A percentile compares a stretch with the other conserved stretches of the same genome.
Conservation (phyloP, 116 monocot species). For the Zostera marina region DNA sequence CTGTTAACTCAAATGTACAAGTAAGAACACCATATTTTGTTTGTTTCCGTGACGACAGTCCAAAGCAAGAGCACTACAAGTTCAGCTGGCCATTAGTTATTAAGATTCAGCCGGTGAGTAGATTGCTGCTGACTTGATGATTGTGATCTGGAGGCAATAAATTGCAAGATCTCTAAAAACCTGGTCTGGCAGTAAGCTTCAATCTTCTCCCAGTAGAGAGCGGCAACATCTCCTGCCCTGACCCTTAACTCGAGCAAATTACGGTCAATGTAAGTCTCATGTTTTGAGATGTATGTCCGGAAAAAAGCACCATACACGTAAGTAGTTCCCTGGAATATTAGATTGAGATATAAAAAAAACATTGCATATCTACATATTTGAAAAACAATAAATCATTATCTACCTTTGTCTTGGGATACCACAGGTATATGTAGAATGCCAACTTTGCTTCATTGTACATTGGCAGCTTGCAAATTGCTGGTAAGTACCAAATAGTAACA, state of each 20-base stretch:
- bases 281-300: slow-evolving; percentile 32
- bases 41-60: no score
- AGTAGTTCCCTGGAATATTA: slow-evolving; percentile 27
- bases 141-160: slow-evolving; percentile 38
- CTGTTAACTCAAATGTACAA: no score
- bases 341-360: background rate
- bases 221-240: slow-evolving; percentile 35
- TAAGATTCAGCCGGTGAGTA: no score
- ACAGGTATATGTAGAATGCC: slow-evolving; percentile 49
- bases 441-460: slow-evolving; percentile 52
- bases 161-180: slow-evolving; percentile 39
- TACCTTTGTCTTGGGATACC: slow-evolving; percentile 63
- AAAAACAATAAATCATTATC: background rate
- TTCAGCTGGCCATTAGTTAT: no score
- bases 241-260: slow-evolving; percentile 44
- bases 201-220: slow-evolving; percentile 28
- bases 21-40: no score
- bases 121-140: background rate
- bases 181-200: slow-evolving; percentile 29
- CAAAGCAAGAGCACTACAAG: no score
- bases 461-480: slow-evolving; percentile 30
- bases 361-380: no score
- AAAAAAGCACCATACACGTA: slow-evolving; percentile 50
- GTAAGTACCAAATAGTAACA: background rate
- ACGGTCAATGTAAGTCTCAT: slow-evolving; percentile 56